Percentiles rank a stretch among this genome's conserved stretches.
Conservation (phyloP, 2,329 filamentous ascomycete species). For the Ascochyta pisi region DNA sequence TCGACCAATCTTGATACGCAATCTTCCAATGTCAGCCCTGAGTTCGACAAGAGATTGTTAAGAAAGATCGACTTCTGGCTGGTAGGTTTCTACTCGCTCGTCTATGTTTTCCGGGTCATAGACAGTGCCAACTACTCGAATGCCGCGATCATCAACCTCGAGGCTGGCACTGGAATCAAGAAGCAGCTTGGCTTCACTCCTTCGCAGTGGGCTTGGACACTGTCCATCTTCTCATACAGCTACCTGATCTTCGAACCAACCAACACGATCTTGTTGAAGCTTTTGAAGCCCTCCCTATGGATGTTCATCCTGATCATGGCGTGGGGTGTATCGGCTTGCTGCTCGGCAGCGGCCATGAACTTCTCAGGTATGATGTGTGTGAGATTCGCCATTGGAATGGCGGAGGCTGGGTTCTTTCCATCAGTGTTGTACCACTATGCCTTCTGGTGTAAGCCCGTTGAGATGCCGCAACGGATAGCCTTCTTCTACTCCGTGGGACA, state of each 20-base stretch:
- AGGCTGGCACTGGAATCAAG: conserved; percentile 42
- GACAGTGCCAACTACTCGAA: conserved; percentile 42
- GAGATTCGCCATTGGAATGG: conserved; percentile 28
- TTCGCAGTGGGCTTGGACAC: conserved; percentile 42
- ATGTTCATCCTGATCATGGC: conserved; percentile 31
- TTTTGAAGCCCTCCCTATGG: conserved; percentile 26
- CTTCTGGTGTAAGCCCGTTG: conserved; percentile 55
- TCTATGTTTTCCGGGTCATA: conserved; percentile 40
- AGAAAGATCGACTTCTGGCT: conserved; percentile 40
- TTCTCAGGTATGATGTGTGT: conserved; percentile 32
- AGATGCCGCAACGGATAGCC: conserved; percentile 30
- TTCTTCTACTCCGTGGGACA: conserved; percentile 59
- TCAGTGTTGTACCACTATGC: conserved; percentile 56
- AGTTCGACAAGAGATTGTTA: conserved; percentile 21
- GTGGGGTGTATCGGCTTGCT: conserved; percentile 34
- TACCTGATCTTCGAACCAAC: conserved; percentile 40
- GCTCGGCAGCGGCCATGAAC: conserved; percentile 24
- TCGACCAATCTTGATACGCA: not conserved
- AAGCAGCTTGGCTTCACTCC: conserved; percentile 38
- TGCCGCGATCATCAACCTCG: conserved; percentile 46
- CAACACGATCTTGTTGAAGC: conserved; percentile 29
- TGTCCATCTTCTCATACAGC: conserved; percentile 43
- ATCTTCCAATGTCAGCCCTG: not conserved
- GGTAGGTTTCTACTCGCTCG: conserved; percentile 41
- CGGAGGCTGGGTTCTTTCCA: conserved; percentile 25